These are phyloP conservation scores for Oryza nivara DNA, from an alignment of 176 grass and related monocot genomes.

Conservation along the genomic window DNA sequence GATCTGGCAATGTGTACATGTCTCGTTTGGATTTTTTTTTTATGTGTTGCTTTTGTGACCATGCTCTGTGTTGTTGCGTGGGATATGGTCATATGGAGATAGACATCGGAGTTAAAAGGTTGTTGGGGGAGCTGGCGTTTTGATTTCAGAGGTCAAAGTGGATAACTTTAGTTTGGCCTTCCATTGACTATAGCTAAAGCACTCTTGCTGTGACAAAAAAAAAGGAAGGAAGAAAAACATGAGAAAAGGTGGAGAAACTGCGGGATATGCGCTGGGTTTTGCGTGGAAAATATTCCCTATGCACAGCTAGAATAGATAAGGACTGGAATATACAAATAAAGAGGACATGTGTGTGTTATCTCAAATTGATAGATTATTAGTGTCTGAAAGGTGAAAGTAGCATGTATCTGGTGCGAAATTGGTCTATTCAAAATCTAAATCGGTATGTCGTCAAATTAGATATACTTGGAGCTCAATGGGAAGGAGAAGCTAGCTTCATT, in stretches of 20 bases:
- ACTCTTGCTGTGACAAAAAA: constrained; percentile 11
- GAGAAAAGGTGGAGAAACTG: constrained; percentile 37
- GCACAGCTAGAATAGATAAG: background rate
- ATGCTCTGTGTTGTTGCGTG: background rate
- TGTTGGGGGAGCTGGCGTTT: background rate
- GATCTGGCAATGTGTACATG: background rate
- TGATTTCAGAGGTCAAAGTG: constrained; percentile 27
- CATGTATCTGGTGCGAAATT: background rate
- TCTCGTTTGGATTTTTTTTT: constrained; percentile 4
- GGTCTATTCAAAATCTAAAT: background rate
- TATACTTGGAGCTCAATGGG: background rate
- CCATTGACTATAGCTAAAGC: constrained; percentile 17
- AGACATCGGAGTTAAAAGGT: background rate
- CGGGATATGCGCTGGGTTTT: background rate
- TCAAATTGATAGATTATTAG: constrained; percentile 5
- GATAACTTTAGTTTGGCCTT: constrained; percentile 27
- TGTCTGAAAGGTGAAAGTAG: constrained; percentile 4
- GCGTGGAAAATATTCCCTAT: background rate
- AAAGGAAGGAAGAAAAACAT: background rate
- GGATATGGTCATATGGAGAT: background rate
- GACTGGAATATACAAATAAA: constrained; percentile 6
- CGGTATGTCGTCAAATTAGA: background rate
- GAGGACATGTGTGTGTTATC: constrained; percentile 22
- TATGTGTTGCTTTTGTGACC: constrained; percentile 19
- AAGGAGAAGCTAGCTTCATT: background rate